Base-by-base conservation (phyloP, 495 filamentous ascomycete genomes). In the Penicillium robsamsonii region DNA sequence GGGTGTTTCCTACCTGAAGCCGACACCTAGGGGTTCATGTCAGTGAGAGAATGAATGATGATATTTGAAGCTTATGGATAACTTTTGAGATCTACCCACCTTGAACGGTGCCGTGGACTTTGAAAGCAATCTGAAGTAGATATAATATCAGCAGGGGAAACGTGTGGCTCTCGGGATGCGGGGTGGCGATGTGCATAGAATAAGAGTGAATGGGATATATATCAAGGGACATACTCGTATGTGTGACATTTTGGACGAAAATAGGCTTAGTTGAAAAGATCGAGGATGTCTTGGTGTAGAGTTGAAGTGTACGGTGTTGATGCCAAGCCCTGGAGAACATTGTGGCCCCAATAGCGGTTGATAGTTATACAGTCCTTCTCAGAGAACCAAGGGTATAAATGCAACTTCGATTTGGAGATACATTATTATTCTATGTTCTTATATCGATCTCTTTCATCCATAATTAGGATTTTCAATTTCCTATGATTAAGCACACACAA, bases 1-100 rank as follows among this genome's bases (percentile, higher is more conserved):
- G 29, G 47, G 47, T 15, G 17, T 45, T 47, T 53, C 60, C 45
- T 83, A 88, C 81, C 87, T 85, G 69, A 87, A 91, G 58, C 83
- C 86, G 58, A 91, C 88, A 50, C 88, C 87, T 90, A 45, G 46
- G 40, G 2, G 10, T 20, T 11, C 3, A 33, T 17, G 49, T 68
- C 45, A 68, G 59, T 38, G 15, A 10, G n/a, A 41, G 27, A 22
- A 25, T 18, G 17, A 7, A 31, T 20, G 12, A n/a, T 9, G 20
- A 8, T 11, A 7, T n/a, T 31, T 47, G 10, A n/a, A 33, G 8
- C 4, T 17, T 22, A 13, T 37, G 33, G n/a, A 7, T 7, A 29
- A 17, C 8, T 12, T 15, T 20, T 24, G n/a, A 17, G 17, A 4
- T 12, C 25, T 8, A 20, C 71, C 45, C 64, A 75, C 79, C 79